Evolutionary conservation across 495 filamentous ascomycete species (phyloP).

Genomic region (Neurospora africana): DNA sequence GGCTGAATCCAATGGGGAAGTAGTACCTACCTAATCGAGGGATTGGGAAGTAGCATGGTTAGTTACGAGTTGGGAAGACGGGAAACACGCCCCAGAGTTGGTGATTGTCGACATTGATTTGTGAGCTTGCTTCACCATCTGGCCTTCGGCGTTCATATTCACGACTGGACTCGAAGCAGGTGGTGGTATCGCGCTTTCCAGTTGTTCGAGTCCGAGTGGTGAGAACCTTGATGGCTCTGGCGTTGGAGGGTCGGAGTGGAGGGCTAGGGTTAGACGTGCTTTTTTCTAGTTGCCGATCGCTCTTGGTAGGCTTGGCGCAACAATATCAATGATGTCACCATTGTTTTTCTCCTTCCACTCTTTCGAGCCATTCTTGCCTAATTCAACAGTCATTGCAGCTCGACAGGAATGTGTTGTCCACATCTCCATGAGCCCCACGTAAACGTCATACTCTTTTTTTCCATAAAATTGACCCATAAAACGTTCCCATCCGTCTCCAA

Average conservation of each 20-base stretch:
- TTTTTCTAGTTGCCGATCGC: no score
- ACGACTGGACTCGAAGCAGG: background rate
- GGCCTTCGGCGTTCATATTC: background rate
- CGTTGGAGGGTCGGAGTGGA: background rate
- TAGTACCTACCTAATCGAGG: background rate
- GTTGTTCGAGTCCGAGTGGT: background rate
- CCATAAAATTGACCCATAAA: background rate
- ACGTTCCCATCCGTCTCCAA: background rate
- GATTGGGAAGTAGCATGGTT: background rate
- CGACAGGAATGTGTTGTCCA: background rate
- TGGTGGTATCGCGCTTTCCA: background rate
- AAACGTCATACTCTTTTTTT: background rate
- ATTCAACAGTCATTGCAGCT: background rate
- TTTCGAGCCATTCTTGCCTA: background rate
- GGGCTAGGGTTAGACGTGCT: no score
- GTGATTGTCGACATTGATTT: background rate
- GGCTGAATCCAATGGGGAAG: background rate
- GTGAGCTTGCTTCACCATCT: background rate
- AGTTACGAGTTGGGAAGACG: background rate
- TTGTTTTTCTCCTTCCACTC: background rate
- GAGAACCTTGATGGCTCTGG: background rate
- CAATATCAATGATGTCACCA: background rate
- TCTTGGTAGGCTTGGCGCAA: no score
- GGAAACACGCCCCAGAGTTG: background rate
- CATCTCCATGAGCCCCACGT: background rate